Evolutionary conservation across 495 filamentous ascomycete species (phyloP), one percentile per base, ranked within the genome.

Genomic region (Polyplosphaeria fusca): DNA sequence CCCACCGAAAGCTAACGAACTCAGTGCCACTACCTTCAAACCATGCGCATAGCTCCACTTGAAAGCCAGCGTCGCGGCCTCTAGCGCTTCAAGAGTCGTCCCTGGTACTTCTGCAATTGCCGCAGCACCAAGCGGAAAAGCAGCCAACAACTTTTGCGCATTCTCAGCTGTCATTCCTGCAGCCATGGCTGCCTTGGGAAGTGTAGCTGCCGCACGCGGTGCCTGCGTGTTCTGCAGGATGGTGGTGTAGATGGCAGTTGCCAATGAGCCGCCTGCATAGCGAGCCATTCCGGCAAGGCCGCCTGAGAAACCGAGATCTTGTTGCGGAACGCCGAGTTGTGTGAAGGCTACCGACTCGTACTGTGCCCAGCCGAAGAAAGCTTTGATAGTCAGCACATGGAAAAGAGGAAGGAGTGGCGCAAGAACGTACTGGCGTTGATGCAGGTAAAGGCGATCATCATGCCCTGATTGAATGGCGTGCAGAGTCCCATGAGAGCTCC

Each of bases 31-130:
- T 11, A 67, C 55, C 55, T 61, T 64, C 46, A 70, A 32, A 4
- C 32, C 69, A 58, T 71, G 59, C 13, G 65, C 70, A 51, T 69
- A 70, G 11, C 52, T 47, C 61, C 63, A 68, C 55, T 72, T 48
- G 52, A 64, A 69, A 12, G 70, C 70, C n/a, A 25, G 23, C 19
- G 35, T 47, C 5, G 67, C 70, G 5, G 68, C 70, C n/a, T 27
- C 60, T 4, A 70, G 38, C 16, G 70, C 64, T 30, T 66, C 52
- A 4, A 47, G 28, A 14, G 32, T 70, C 30, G 67, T 57, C n/a
- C 68, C 70, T 35, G 68, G 64, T 4, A 72, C 62, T 1, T 28
- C 41, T 25, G 44, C 60, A 18, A 70, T 53, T 5, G 68, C 70
- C 23, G 25, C 27, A 0, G 61, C 52, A n/a, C 68, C 68, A 1